Evolutionary conservation across 2,329 filamentous ascomycete species (phyloP).

Genomic region (Exserohilum turcica): DNA sequence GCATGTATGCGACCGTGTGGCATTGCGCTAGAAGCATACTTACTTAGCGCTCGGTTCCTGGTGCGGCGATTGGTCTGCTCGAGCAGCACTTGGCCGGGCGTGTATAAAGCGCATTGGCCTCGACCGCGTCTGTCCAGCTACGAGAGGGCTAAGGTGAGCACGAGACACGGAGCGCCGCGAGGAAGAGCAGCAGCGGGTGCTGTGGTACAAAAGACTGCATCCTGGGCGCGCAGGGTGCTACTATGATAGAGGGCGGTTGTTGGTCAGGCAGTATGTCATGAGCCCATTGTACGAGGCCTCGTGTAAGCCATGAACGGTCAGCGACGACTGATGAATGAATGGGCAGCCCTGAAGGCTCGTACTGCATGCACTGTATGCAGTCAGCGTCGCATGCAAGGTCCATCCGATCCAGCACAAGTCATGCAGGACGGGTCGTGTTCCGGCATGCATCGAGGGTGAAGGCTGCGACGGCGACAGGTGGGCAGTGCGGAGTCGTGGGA

Average conservation of each 20-base stretch:
- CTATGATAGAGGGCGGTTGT: background rate
- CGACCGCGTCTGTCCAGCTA: background rate
- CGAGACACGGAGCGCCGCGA: background rate
- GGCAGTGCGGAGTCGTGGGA: constrained; percentile 22
- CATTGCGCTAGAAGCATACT: background rate
- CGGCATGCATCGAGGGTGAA: constrained; percentile 9
- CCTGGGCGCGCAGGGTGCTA: constrained; percentile 4
- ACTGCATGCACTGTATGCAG: background rate
- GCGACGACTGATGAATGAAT: too few species aligned
- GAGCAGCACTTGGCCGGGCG: background rate
- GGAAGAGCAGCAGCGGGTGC: background rate
- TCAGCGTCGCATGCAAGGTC: constrained; percentile 1
- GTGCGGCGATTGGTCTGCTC: background rate
- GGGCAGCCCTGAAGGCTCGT: background rate
- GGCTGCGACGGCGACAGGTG: constrained; percentile 9
- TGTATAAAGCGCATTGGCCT: background rate
- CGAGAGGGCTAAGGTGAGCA: background rate
- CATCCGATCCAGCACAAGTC: background rate
- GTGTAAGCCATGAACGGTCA: constrained; percentile 1
- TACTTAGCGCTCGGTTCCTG: background rate
- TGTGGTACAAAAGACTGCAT: constrained; percentile 1
- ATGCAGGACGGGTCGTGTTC: constrained; percentile 2
- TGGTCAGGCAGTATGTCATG: constrained; percentile 3
- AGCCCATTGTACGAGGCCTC: background rate
- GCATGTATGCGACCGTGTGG: too few species aligned